Evolutionary conservation across 495 filamentous ascomycete genomes (phyloP).

Genomic region (Coniosporium apollinis): DNA sequence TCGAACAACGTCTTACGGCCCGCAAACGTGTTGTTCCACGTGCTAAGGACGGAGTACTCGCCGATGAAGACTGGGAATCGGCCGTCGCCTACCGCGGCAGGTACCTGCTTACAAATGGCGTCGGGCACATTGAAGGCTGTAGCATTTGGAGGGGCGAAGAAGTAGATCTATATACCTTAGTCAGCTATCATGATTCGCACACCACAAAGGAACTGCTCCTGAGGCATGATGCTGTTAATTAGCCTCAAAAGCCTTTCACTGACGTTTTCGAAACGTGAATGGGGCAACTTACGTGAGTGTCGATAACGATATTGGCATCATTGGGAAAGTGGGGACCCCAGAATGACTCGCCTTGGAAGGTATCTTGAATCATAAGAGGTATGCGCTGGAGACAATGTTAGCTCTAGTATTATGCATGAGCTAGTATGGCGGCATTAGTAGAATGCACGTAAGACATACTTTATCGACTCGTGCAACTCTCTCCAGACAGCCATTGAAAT

Average conservation of each 20-base stretch:
- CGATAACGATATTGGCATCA: slow-evolving; percentile 3
- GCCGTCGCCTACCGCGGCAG: background rate
- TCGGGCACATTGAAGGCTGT: slow-evolving; percentile 1
- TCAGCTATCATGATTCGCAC: no score
- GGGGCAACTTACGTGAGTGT: no score
- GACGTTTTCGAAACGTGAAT: no score
- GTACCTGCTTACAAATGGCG: slow-evolving; percentile 2
- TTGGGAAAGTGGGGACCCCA: slow-evolving; percentile 1
- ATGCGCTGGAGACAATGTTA: no score
- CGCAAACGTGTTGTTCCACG: slow-evolving; percentile 5
- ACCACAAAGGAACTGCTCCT: no score
- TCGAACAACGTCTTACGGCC: slow-evolving; percentile 5
- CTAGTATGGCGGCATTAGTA: no score
- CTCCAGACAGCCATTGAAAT: slow-evolving; percentile 2
- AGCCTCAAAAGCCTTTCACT: no score
- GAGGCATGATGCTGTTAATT: no score
- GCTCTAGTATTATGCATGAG: no score
- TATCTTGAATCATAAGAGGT: slow-evolving; percentile 4
- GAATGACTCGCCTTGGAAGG: slow-evolving; percentile 2
- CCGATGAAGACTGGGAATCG: slow-evolving; percentile 4
- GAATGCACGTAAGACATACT: no score
- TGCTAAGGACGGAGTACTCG: slow-evolving; percentile 3
- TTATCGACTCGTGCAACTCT: background rate
- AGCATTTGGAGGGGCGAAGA: slow-evolving; percentile 4
- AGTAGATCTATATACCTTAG: no score